Percentiles rank a stretch among this genome's conserved stretches.
Conservation (phyloP, 148 eudicot genomes). For the Cornus suecica region DNA sequence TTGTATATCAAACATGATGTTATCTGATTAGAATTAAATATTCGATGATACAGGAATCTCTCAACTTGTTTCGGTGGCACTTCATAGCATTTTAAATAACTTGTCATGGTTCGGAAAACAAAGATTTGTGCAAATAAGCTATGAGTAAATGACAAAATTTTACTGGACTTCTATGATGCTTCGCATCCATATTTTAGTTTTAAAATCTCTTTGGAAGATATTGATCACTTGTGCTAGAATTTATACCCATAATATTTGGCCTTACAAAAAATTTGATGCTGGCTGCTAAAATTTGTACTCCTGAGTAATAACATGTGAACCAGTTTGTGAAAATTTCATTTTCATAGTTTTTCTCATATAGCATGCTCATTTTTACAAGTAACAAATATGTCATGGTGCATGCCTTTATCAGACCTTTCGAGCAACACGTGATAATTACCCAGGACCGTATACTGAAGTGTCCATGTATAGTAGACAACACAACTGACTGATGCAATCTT, state of each 20-base stretch:
- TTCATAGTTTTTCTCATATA: not conserved
- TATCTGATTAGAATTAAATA: not conserved
- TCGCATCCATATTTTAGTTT: not conserved
- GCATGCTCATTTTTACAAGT: slow-evolving; percentile 2
- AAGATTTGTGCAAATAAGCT: not conserved
- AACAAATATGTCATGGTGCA: not conserved
- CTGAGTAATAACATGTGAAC: not conserved
- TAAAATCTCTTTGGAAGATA: not conserved
- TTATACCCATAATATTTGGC: not conserved
- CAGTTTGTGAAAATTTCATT: not conserved
- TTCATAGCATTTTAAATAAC: not conserved
- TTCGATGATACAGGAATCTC: not conserved
- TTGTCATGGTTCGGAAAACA: not conserved
- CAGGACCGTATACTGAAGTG: not conserved
- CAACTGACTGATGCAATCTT: not conserved
- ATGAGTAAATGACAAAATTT: not conserved
- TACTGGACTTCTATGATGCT: not conserved
- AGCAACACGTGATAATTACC: not conserved
- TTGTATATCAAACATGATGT: not conserved
- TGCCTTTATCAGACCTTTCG: not conserved
- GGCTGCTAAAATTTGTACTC: not conserved
- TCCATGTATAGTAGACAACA: not conserved
- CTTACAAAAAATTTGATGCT: too few relatives aligned
- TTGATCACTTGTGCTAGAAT: not conserved
- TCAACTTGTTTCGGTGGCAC: not conserved